Evolutionary conservation across 306 rosid species (phyloP), one percentile per base, ranked within the genome.

Genomic region (Betula pendula): DNA sequence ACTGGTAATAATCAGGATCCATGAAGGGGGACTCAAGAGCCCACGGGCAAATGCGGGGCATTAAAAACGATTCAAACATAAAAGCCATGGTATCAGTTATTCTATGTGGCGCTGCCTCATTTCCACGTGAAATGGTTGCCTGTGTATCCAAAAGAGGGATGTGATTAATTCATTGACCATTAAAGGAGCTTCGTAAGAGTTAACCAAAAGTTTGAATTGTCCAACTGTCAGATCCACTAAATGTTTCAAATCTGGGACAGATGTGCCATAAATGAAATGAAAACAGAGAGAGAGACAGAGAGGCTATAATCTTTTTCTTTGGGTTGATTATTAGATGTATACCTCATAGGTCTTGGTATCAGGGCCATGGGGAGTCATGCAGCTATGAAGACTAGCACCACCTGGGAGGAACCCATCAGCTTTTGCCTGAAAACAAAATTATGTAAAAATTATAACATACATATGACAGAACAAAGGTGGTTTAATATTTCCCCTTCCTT

Each of bases 281-380:
- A 35, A 35, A 35, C 40, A 35, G 6, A 35, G 4, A 35, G 42
- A 38, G 42, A 38, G 8, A 38, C 8, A 38, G 42, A 38, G 42
- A 6, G 42, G 7, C 40, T 35, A 17, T 49, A 15, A 47, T 20
- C 5, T 14, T 29, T 15, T 22, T 55, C 14, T 10, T 58, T 78
- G 6, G 45, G 68, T 75, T 72, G 72, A 38, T 71, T 49, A 40
- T 19, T 38, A 81, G 66, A 70, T 29, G 31, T 50, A 68, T 87
- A 92, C 98, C 98, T 94, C 98, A 55, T 86, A 95, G 8, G 96
- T 89, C 76, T 92, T 89, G 11, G 98, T 95, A 77, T 95, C 97
- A 12, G 98, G 98, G 73, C 98, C 98, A 80, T 95, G 98, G n/a
- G 97, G 98, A 71, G 95, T 89, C 98, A 95, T 95, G 79, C 97